Conservation (phyloP, 352 stramenopile genomes). For the Phytophthora palmivora region DNA sequence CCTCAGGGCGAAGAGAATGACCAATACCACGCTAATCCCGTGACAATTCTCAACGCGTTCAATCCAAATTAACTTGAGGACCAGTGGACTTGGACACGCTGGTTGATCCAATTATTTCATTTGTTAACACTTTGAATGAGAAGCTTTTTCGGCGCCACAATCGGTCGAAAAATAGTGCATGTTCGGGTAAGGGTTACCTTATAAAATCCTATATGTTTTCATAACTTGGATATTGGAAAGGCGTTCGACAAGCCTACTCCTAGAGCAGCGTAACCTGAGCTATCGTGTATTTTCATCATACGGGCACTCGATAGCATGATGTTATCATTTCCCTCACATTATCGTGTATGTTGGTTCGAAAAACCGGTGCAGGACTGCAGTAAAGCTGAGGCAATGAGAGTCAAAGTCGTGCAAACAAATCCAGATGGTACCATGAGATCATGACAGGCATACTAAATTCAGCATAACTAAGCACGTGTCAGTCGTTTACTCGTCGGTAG, state of each 20-base stretch:
- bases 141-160: not conserved
- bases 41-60: no score
- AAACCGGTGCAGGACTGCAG: not conserved
- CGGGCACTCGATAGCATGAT: not conserved
- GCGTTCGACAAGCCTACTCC: not conserved
- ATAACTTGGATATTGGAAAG: not conserved
- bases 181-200: not conserved
- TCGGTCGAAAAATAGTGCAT: conserved; percentile 1
- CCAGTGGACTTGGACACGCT: no score
- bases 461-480: no score
- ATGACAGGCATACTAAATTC: no score
- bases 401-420: not conserved
- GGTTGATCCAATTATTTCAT: no score
- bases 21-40: no score
- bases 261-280: not conserved
- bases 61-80: no score
- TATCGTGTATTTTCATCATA: not conserved
- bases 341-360: not conserved
- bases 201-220: not conserved
- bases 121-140: not conserved
- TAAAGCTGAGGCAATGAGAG: not conserved
- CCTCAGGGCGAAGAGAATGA: no score
- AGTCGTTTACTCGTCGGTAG: no score
- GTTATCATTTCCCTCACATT: no score
- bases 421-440: no score